phyloP scores from a whole-genome alignment of 805 yeast genomes.

The Soucietia sequanensis region DNA sequence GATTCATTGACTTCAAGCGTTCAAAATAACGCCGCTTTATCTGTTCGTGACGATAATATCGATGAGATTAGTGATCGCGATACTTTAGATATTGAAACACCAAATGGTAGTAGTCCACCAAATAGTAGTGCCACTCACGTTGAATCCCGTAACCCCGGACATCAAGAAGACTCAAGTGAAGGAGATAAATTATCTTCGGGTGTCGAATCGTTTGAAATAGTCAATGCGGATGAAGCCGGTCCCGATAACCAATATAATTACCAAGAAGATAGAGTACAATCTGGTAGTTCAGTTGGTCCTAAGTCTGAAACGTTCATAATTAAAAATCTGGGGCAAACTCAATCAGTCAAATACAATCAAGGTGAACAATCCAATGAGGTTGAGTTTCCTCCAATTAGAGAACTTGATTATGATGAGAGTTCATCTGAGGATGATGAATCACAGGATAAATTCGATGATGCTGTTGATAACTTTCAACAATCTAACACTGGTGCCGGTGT shows the following conservation, averaged over 20 bases:
- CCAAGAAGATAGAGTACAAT: conserved; percentile 1
- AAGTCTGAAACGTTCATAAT: conserved; percentile 3
- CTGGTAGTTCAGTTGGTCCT: not conserved
- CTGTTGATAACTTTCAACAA: conserved; percentile 26
- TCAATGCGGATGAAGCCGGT: conserved; percentile 47
- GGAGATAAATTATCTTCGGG: conserved; percentile 44
- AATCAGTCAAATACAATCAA: not conserved
- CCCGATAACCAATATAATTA: conserved; percentile 6
- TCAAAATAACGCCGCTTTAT: conserved; percentile 86
- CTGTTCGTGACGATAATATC: conserved; percentile 74
- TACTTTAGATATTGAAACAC: conserved; percentile 27
- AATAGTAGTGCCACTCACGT: conserved; percentile 12
- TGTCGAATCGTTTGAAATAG: conserved; percentile 54
- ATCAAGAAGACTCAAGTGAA: conserved; percentile 26
- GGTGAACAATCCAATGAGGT: conserved; percentile 20
- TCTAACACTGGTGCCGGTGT: conserved; percentile 20
- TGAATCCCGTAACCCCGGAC: conserved; percentile 1
- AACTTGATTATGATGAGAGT: conserved; percentile 53
- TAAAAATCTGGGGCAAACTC: conserved; percentile 1
- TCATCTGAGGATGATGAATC: conserved; percentile 39
- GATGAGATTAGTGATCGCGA: conserved; percentile 45
- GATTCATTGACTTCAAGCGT: conserved; percentile 87
- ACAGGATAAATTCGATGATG: conserved; percentile 39
- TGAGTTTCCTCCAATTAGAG: conserved; percentile 65
- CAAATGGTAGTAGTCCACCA: conserved; percentile 10